These are phyloP conservation scores for Aspergillus sp. DNA, from an alignment of 2,329 filamentous ascomycete genomes.

Conservation along the genomic window DNA sequence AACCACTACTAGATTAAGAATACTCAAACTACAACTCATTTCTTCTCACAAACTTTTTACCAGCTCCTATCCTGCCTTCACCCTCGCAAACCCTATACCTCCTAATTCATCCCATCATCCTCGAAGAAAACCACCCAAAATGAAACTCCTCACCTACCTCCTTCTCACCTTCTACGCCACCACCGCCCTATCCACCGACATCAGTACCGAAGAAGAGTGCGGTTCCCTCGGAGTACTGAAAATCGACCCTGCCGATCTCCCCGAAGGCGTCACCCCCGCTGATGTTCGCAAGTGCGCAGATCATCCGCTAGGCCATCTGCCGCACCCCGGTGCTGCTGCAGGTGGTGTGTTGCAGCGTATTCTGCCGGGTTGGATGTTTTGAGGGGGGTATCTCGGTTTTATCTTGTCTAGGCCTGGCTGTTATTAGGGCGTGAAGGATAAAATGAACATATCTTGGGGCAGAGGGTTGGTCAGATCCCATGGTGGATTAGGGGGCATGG, in stretches of 20 bases:
- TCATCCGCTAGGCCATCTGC: conserved; percentile 3
- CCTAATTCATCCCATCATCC: too few relatives aligned
- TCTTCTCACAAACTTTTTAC: too few relatives aligned
- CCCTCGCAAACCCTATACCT: too few relatives aligned
- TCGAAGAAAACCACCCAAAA: not conserved
- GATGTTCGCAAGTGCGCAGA: conserved; percentile 9
- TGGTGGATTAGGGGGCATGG: too few relatives aligned
- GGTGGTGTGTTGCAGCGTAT: not conserved
- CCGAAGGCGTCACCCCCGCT: conserved; percentile 1
- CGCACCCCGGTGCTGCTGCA: not conserved
- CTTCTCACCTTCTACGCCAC: not conserved
- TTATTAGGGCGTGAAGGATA: too few relatives aligned
- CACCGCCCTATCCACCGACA: not conserved
- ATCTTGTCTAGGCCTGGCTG: too few relatives aligned
- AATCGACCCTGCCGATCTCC: conserved; percentile 7
- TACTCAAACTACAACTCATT: too few relatives aligned
- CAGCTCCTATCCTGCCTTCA: too few relatives aligned
- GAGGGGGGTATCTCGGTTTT: too few relatives aligned
- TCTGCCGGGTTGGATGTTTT: not conserved
- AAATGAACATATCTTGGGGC: too few relatives aligned
- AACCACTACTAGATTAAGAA: too few relatives aligned
- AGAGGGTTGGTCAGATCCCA: too few relatives aligned
- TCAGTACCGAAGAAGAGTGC: conserved; percentile 2
- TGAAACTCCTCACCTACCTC: not conserved
- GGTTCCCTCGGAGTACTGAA: conserved; percentile 6